Base-by-base conservation (phyloP, 2,329 filamentous ascomycete species). In the Phoma herbarum region DNA sequence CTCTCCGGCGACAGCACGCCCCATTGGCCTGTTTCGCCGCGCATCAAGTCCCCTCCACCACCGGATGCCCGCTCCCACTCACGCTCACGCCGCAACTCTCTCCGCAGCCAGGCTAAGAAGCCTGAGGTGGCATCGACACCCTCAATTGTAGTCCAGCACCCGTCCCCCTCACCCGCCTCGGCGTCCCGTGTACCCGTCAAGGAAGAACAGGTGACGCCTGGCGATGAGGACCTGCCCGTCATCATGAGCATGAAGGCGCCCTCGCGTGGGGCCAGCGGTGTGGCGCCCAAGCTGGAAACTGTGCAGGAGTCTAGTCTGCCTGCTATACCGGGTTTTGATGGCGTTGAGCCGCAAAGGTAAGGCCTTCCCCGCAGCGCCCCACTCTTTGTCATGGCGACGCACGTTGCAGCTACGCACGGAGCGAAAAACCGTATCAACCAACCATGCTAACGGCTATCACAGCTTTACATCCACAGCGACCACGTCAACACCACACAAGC, bases 271-370 rank as follows among this genome's bases (percentile, higher is more conserved):
- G 82, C 84, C 51, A 87, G 83, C 72, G 85, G 83, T 50, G 66
- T 61, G 57, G 85, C 83, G 50, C 84, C 88, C 47, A 86, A 86
- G 46, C 80, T 97, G 57, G 94, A 96, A 78, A 97, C 95, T 0
- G 94, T 98, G 16, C 90, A 97, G 74, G 94, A 97, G 82, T 88
- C 90, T 52, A 95, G 92, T 78, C 86, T 92, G 52, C 80, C 80
- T 45, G 88, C 87, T 48, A 91, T 90, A 1, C 90, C 91, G 14
- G 82, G 80, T 14, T 80, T 77, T 62, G 70, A 82, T 77, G 68
- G 65, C 56, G 54, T 72, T 46, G 70, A 71, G 51, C 65, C 62
- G 59, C 64, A 73, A 60, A 74, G 69, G 72, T 74, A 62, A 65
- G 59, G 31, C 52, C 43, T 69, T 67, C 71, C 70, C 68, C 68